Conservation (phyloP, 306 rosid species). For the Carpinus fangiana region DNA sequence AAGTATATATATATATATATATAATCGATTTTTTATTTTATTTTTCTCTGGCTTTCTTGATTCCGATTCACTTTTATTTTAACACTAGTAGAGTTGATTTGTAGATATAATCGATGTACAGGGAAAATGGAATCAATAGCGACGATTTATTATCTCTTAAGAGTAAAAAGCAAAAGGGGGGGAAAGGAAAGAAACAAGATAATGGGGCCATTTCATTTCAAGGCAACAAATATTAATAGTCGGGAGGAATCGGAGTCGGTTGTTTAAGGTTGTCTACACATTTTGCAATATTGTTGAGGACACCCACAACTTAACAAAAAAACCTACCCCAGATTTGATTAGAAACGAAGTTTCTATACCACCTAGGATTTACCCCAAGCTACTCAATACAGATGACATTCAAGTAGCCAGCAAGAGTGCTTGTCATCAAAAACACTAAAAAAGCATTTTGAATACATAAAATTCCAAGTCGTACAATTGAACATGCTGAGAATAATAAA, state of each 20-base stretch:
- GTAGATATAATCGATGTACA: no score
- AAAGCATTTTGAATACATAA: conserved; percentile 56
- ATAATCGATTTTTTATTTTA: no score
- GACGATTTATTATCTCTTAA: no score
- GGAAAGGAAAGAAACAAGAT: neutral
- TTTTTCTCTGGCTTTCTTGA: no score
- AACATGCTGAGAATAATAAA: conserved; percentile 37
- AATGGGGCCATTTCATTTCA: neutral
- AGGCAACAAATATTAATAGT: neutral
- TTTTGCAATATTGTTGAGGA: neutral
- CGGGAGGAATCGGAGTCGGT: neutral
- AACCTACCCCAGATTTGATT: neutral
- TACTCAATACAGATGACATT: conserved; percentile 29
- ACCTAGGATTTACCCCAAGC: neutral
- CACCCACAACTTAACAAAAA: neutral
- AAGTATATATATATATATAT: no score
- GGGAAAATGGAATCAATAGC: no score
- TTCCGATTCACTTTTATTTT: no score
- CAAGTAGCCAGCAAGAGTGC: conserved; percentile 31
- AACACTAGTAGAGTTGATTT: no score
- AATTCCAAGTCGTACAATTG: conserved; percentile 43
- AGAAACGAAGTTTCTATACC: neutral
- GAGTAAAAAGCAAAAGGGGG: neutral
- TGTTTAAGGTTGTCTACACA: neutral
- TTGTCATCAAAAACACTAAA: conserved; percentile 48